These are phyloP conservation scores for Cordyceps fumosorosea DNA, from an alignment of 2,329 filamentous ascomycete species.

Conservation along the genomic window DNA sequence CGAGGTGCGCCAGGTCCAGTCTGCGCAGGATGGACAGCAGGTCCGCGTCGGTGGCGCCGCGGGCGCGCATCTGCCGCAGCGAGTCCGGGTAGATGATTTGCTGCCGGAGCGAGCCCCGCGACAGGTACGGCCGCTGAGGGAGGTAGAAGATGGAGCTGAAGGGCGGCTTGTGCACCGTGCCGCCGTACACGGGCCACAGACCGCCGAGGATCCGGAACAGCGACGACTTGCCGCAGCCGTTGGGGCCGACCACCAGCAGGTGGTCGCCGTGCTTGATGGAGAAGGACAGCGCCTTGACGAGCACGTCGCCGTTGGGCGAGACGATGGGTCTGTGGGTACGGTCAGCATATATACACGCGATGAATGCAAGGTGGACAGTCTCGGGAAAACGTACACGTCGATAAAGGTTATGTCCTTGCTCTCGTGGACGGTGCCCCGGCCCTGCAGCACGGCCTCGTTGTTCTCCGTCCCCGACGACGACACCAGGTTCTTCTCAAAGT, in stretches of 20 bases:
- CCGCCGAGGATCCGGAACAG: conserved; percentile 95
- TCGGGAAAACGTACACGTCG: conserved; percentile 59
- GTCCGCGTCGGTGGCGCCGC: conserved; percentile 75
- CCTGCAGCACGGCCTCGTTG: conserved; percentile 75
- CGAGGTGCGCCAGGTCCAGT: conserved; percentile 76
- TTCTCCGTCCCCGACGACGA: conserved; percentile 77
- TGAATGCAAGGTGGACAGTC: no score
- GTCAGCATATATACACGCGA: neutral
- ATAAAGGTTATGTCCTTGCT: conserved; percentile 78
- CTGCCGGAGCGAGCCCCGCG: conserved; percentile 83
- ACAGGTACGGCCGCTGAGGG: conserved; percentile 89
- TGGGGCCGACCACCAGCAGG: conserved; percentile 89
- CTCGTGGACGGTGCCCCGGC: conserved; percentile 75
- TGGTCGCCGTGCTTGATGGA: conserved; percentile 81
- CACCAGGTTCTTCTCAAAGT: conserved; percentile 94
- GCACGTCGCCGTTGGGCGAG: conserved; percentile 89
- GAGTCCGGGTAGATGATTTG: conserved; percentile 96
- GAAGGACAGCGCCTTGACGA: conserved; percentile 82
- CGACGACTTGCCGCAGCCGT: conserved; percentile 94
- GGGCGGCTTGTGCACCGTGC: conserved; percentile 82
- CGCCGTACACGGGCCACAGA: conserved; percentile 95
- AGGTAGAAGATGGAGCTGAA: conserved; percentile 97
- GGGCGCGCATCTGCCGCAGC: conserved; percentile 77
- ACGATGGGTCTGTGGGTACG: conserved; percentile 62
- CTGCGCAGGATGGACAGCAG: conserved; percentile 69